A percentile compares a stretch with the other conserved stretches of the same genome.
Evolutionary conservation across 2,329 filamentous ascomycete species (phyloP).

Genomic region (Aspergillus fructus): DNA sequence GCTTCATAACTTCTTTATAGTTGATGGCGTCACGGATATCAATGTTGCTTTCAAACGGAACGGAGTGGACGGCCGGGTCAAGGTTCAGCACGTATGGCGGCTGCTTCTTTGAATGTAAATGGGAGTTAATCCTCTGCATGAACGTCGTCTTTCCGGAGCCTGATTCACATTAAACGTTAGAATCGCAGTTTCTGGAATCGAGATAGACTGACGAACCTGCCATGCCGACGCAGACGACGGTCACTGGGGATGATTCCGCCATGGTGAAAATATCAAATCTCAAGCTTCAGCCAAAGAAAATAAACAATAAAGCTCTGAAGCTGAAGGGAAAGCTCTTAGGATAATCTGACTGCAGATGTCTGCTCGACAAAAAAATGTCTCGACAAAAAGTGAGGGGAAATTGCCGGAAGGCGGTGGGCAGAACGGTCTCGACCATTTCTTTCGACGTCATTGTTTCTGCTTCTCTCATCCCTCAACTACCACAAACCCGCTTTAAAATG

Average conservation of each 20-base stretch:
- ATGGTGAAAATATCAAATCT: constrained; percentile 32
- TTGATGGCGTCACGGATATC: constrained; percentile 98
- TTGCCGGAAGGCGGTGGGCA: constrained; percentile 10
- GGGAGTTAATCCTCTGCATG: constrained; percentile 95
- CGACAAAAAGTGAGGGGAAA: constrained; percentile 15
- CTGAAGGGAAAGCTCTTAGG: neutral
- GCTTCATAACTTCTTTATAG: constrained; percentile 99
- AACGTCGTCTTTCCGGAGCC: constrained; percentile 99
- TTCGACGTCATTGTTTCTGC: constrained; percentile 20
- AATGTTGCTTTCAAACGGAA: constrained; percentile 96
- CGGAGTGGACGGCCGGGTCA: constrained; percentile 87
- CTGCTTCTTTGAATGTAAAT: constrained; percentile 77
- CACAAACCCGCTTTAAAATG: constrained; percentile 41
- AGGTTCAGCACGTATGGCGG: constrained; percentile 96
- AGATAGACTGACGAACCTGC: constrained; percentile 60
- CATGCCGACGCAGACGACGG: constrained; percentile 96
- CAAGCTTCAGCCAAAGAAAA: neutral
- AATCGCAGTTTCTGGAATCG: neutral
- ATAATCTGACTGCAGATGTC: neutral
- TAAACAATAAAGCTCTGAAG: neutral
- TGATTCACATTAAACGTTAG: constrained; percentile 30
- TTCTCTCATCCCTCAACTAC: constrained; percentile 4
- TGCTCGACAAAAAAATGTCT: constrained; percentile 2
- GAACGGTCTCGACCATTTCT: constrained; percentile 12
- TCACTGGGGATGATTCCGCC: constrained; percentile 59